These are phyloP conservation scores for Xylogone sp. DNA, from an alignment of 2,329 filamentous ascomycete species.

Conservation along the genomic window DNA sequence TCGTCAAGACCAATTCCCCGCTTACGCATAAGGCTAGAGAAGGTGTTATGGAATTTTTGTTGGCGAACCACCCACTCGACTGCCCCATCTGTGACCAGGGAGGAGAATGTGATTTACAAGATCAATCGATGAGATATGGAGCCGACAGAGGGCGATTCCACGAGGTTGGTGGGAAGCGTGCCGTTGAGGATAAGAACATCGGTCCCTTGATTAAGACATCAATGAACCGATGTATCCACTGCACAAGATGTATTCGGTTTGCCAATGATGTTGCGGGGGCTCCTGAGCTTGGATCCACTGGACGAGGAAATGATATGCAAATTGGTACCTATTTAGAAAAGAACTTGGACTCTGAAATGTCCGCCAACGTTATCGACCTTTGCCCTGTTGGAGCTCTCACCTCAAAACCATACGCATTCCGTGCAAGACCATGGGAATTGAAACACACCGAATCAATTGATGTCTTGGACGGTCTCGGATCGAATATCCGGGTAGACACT, in stretches of 20 bases:
- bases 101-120: slow-evolving; percentile 97
- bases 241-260: slow-evolving; percentile 95
- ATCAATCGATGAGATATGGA: slow-evolving; percentile 99
- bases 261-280: slow-evolving; percentile 96
- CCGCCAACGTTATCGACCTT: slow-evolving; percentile 95
- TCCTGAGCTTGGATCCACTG: slow-evolving; percentile 88
- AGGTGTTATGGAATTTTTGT: slow-evolving; percentile 97
- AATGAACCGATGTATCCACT: slow-evolving; percentile 99
- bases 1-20: slow-evolving; percentile 96
- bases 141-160: slow-evolving; percentile 95
- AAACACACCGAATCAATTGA: slow-evolving; percentile 96
- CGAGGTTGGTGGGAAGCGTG: slow-evolving; percentile 92
- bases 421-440: slow-evolving; percentile 93
- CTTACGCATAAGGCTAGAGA: slow-evolving; percentile 96
- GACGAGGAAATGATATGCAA: slow-evolving; percentile 94
- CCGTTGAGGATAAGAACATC: slow-evolving; percentile 99
- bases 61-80: slow-evolving; percentile 94
- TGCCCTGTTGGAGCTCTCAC: slow-evolving; percentile 96
- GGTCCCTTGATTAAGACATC: slow-evolving; percentile 98
- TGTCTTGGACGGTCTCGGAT: slow-evolving; percentile 87
- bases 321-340: slow-evolving; percentile 97
- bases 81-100: slow-evolving; percentile 98
- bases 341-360: slow-evolving; percentile 90
- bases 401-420: slow-evolving; percentile 97
- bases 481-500: slow-evolving; percentile 90